These are phyloP conservation scores for Metschnikowia continentalis DNA, from an alignment of 805 yeast species.

Conservation along the genomic window DNA sequence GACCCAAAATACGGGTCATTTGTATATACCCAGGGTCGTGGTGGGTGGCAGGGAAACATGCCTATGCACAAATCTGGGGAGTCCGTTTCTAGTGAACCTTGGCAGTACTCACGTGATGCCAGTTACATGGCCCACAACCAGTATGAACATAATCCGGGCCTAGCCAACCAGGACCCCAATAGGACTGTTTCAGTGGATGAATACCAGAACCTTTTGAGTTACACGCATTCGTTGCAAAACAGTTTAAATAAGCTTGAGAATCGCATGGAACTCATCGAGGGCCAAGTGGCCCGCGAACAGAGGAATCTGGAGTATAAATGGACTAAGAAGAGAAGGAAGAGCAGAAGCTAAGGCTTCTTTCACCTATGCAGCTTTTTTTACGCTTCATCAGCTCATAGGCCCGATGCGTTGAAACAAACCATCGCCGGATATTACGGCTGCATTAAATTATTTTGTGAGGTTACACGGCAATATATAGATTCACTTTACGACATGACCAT, in stretches of 20 bases:
- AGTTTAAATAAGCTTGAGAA: constrained; percentile 23
- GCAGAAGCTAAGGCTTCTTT: neutral
- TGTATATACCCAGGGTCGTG: neutral
- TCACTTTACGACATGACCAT: neutral
- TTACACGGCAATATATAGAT: neutral
- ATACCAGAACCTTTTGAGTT: constrained; percentile 33
- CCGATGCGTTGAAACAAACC: neutral
- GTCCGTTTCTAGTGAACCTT: neutral
- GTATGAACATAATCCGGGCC: neutral
- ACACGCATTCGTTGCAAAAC: constrained; percentile 31
- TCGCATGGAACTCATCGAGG: constrained; percentile 26
- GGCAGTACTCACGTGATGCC: neutral
- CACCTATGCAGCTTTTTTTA: neutral
- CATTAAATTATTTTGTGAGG: neutral
- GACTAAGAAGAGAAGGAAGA: neutral
- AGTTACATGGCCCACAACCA: neutral
- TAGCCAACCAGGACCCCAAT: neutral
- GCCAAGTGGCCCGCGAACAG: constrained; percentile 17
- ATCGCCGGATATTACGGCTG: neutral
- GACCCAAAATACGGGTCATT: neutral
- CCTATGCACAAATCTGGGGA: neutral
- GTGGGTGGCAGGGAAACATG: constrained; percentile 1
- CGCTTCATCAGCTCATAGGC: neutral
- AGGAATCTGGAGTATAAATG: constrained; percentile 1
- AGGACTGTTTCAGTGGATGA: constrained; percentile 24